These are phyloP conservation scores for Termitomyces sp. DNA, from an alignment of 768 basidiomycete genomes.

Conservation along the genomic window DNA sequence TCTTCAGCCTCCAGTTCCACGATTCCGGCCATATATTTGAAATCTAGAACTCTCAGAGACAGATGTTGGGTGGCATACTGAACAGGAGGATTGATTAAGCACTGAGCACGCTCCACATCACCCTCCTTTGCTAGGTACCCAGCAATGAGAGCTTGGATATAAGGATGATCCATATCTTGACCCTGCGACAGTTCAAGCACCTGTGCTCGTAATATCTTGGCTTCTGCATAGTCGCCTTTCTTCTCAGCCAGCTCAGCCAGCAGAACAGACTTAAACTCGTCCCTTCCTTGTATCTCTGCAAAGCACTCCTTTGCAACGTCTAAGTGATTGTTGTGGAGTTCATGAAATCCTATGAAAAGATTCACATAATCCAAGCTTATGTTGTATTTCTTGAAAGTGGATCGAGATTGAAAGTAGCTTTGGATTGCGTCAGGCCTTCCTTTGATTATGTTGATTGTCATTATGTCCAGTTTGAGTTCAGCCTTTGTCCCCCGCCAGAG, in stretches of 20 bases:
- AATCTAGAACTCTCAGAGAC: background rate
- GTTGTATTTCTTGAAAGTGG: background rate
- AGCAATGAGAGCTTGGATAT: background rate
- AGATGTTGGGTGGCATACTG: background rate
- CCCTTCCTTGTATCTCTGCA: background rate
- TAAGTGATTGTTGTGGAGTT: background rate
- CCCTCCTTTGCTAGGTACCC: background rate
- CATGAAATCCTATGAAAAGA: background rate
- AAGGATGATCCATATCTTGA: no score
- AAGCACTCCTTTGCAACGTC: background rate
- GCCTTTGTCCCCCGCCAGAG: background rate
- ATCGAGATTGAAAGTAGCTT: background rate
- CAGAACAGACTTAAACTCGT: background rate
- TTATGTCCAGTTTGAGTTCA: background rate
- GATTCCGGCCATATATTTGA: background rate
- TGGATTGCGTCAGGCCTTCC: background rate
- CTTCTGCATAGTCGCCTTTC: background rate
- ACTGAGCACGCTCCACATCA: background rate
- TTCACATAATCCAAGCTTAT: background rate
- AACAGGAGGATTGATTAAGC: background rate
- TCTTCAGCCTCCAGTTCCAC: slow-evolving; percentile 1
- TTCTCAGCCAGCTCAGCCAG: background rate
- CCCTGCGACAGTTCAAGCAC: no score
- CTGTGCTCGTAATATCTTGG: background rate
- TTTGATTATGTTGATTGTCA: background rate